Percentiles rank a stretch among this genome's conserved stretches.
phyloP scores from a whole-genome alignment of 169 alveolate species.

The Cryptosporidium ubiquitum region DNA sequence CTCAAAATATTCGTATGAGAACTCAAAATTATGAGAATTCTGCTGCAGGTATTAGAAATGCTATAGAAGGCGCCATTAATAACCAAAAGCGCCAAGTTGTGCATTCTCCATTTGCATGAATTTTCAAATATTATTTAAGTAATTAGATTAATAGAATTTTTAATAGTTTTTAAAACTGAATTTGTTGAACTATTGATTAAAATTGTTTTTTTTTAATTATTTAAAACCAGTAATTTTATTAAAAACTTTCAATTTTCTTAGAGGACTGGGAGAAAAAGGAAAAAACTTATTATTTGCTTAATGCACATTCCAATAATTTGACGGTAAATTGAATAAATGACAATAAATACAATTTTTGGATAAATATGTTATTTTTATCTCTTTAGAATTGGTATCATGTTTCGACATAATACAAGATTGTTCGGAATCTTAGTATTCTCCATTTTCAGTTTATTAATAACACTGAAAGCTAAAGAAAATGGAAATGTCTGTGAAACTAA shows the following conservation, averaged over 20 bases:
- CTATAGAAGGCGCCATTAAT: slow-evolving; percentile 70
- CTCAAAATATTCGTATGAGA: slow-evolving; percentile 54
- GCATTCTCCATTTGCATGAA: slow-evolving; percentile 70
- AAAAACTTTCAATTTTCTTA: neutral
- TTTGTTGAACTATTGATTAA: neutral
- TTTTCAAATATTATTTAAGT: neutral
- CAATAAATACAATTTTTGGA: neutral
- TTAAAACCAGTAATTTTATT: neutral
- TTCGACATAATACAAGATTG: neutral
- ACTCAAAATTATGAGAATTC: slow-evolving; percentile 61
- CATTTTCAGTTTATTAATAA: neutral
- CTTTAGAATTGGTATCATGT: neutral
- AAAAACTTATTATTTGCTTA: neutral
- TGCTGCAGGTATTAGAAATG: slow-evolving; percentile 57
- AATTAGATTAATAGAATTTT: neutral
- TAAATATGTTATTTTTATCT: neutral
- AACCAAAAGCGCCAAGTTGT: slow-evolving; percentile 69
- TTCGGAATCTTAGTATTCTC: neutral
- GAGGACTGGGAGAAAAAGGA: slow-evolving; percentile 1
- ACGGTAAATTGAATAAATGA: neutral
- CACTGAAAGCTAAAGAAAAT: neutral
- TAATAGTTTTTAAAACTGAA: neutral
- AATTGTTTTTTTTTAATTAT: neutral
- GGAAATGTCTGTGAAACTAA: neutral
- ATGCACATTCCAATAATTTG: neutral